Base-by-base conservation (phyloP, 2,329 filamentous ascomycete genomes). In the Colletotrichum endophyticum region DNA sequence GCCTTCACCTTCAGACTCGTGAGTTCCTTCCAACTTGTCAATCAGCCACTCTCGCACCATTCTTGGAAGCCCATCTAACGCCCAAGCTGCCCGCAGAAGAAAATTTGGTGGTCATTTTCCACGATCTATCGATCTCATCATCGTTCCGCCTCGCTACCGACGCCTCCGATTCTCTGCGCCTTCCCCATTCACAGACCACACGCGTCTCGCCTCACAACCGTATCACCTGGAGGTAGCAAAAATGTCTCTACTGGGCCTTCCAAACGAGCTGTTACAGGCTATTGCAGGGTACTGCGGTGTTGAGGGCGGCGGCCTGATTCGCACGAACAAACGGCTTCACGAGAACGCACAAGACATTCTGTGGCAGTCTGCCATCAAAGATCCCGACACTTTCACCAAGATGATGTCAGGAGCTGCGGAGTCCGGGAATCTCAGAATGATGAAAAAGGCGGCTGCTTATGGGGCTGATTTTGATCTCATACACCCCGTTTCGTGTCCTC, bases 151-250 rank as follows among this genome's bases (percentile, higher is more conserved):
- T n/a, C 9, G 9, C 5, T 5, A n/a, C 39, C 11, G 19, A n/a
- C 39, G 5, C 9, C 39, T n/a, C 19, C 5, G 3, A 1, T 49
- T 49, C 39, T 16, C 15, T 61, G 16, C 25, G 15, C 4, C 15
- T 61, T 61, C 27, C 7, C 1, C 15, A 30, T 49, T 12, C 19
- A n/a, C 39, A n/a, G 2, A 11, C 2, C 5, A 49, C 2, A 4
- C 39, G 9, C 39, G 19, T 44, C 19, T 44, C 39, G 1, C 6
- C 3, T 6, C 19, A 12, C 19, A 4, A 12, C 39, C 39, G 0
- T 6, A 1, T n/a, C 19, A 39, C 1, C 39, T n/a, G 19, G 1
- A n/a, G 1, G 19, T n/a, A n/a, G 39, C 9, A 3, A 7, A 2
- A 49, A 59, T 59, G 27, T 59, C 25, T 16, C 16, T 30, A 19